Evolutionary conservation across 2,329 filamentous ascomycete species (phyloP).

Genomic region (Colletotrichum somersetense): DNA sequence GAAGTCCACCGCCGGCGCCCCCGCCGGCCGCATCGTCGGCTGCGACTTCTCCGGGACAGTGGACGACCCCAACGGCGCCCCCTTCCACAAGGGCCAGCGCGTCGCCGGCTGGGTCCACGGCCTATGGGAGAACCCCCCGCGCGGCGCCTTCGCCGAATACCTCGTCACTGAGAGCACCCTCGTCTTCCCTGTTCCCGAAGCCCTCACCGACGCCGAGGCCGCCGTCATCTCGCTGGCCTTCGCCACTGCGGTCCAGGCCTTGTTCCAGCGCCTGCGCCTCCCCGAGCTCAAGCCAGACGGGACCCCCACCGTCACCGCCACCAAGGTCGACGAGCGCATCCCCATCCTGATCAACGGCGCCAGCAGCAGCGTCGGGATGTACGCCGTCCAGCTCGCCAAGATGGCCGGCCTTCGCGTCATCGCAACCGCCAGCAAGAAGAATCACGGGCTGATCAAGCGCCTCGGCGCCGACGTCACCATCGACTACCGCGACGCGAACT

Average conservation of each 20-base stretch:
- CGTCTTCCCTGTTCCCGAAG: constrained; percentile 32
- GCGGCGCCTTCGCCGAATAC: constrained; percentile 39
- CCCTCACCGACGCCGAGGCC: constrained; percentile 20
- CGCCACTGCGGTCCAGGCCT: constrained; percentile 32
- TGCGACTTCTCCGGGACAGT: constrained; percentile 53
- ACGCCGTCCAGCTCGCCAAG: constrained; percentile 36
- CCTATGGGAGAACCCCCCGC: constrained; percentile 39
- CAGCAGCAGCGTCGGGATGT: constrained; percentile 43
- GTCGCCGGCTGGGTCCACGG: constrained; percentile 52
- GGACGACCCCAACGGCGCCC: constrained; percentile 48
- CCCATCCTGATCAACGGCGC: constrained; percentile 47
- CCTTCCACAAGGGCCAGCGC: constrained; percentile 49
- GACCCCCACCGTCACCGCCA: neutral
- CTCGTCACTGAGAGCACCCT: constrained; percentile 38
- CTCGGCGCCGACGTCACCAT: constrained; percentile 62
- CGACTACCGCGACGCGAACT: constrained; percentile 55
- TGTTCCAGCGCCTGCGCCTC: constrained; percentile 34
- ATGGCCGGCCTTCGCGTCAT: constrained; percentile 33
- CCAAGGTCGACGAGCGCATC: constrained; percentile 16
- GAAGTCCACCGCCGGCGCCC: constrained; percentile 44
- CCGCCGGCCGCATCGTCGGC: constrained; percentile 47
- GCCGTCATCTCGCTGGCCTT: constrained; percentile 34
- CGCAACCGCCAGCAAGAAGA: constrained; percentile 45
- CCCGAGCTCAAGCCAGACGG: constrained; percentile 20
- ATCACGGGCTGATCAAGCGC: constrained; percentile 54